These are phyloP conservation scores for Knoxia roxburghii DNA, from an alignment of 257 asterid species.

Conservation along the genomic window DNA sequence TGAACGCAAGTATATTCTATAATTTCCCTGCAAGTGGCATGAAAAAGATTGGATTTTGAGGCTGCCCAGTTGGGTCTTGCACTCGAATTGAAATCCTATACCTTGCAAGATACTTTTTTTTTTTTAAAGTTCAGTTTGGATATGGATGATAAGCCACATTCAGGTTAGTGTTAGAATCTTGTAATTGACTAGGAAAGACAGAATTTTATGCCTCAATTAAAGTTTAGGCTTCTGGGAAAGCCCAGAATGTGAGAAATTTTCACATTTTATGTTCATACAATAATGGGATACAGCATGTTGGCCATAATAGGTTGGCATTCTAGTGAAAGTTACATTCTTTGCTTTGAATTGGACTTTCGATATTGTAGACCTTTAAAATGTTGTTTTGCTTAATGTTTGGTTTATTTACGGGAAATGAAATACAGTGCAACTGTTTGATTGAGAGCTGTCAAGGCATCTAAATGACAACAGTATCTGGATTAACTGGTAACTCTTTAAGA, in stretches of 20 bases:
- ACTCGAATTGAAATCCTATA: not conserved
- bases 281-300: not conserved
- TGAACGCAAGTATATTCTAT: not conserved
- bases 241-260: not conserved
- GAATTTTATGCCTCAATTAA: not conserved
- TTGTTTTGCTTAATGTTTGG: constrained; percentile 13
- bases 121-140: not conserved
- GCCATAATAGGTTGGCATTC: not conserved
- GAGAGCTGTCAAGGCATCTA: constrained; percentile 16
- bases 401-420: constrained; percentile 8
- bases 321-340: not conserved
- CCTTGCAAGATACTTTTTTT: not conserved
- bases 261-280: not conserved
- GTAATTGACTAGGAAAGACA: not conserved
- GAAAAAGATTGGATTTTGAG: not conserved
- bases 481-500: constrained; percentile 53
- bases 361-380: constrained; percentile 1
- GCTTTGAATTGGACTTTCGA: constrained; percentile 2
- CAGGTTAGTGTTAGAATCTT: not conserved
- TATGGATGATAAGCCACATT: not conserved
- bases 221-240: not conserved
- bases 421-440: constrained; percentile 24
- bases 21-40: not conserved
- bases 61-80: not conserved
- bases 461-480: constrained; percentile 55